Conservation (phyloP, 139 green algal species). For the Auxenochlorella pyrenoidosa region DNA sequence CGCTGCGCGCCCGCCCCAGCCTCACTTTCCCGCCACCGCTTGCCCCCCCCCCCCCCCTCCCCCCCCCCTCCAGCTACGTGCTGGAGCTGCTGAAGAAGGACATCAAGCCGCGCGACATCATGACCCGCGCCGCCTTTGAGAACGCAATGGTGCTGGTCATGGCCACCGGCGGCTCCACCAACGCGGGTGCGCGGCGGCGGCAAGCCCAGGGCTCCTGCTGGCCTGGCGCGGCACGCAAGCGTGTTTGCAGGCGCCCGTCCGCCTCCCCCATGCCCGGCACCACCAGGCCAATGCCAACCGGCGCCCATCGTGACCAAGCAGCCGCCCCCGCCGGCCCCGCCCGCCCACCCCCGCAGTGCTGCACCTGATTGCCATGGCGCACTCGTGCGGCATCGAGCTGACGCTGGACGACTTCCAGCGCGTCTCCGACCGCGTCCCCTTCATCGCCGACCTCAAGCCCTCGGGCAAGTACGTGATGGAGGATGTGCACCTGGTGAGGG, state of each 20-base stretch:
- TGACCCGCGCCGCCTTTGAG: constrained; percentile 94
- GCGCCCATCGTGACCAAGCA: too few species aligned
- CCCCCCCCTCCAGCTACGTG: constrained; percentile 62
- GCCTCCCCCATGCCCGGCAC: too few species aligned
- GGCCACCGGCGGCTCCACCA: constrained; percentile 95
- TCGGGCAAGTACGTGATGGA: constrained; percentile 98
- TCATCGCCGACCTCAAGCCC: constrained; percentile 98
- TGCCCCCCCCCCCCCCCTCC: neutral
- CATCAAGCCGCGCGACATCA: constrained; percentile 97
- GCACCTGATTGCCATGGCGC: constrained; percentile 90
- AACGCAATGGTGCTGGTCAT: constrained; percentile 96
- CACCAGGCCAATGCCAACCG: too few species aligned
- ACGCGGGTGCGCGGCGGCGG: constrained; percentile 73
- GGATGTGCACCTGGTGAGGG: constrained; percentile 93
- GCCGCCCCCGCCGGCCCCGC: neutral
- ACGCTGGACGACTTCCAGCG: constrained; percentile 97
- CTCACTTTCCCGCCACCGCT: neutral
- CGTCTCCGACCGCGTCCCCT: constrained; percentile 88
- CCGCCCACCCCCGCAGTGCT: constrained; percentile 86
- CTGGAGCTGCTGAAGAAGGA: constrained; percentile 90
- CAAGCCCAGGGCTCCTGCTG: too few species aligned
- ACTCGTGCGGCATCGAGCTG: constrained; percentile 76
- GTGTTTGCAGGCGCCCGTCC: too few species aligned
- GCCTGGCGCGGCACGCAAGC: too few species aligned
- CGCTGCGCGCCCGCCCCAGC: too few species aligned